Evolutionary conservation across 2,329 filamentous ascomycete species (phyloP).

Genomic region (Botrytis porri): DNA sequence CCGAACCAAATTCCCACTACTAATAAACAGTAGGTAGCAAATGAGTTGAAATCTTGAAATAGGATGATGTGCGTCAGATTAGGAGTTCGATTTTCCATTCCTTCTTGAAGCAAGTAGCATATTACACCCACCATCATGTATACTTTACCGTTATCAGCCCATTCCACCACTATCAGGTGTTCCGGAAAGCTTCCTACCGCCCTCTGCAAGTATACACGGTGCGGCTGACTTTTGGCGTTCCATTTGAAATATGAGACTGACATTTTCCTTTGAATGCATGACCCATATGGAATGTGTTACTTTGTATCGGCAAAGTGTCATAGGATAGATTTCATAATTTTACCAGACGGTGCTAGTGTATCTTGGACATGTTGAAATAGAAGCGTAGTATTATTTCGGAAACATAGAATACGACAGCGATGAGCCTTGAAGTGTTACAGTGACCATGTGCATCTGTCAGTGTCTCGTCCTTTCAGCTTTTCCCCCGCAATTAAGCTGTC

Average conservation of each 20-base stretch:
- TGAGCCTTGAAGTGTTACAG: background rate
- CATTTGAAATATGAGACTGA: background rate
- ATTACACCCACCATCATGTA: background rate
- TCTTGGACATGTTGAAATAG: background rate
- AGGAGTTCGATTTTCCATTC: background rate
- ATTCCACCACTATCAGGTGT: conserved; percentile 1
- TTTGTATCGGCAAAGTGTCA: background rate
- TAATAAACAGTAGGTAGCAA: background rate
- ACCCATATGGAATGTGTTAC: background rate
- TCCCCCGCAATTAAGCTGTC: background rate
- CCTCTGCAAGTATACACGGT: background rate
- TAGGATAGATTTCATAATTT: background rate
- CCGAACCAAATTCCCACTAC: background rate
- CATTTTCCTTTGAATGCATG: background rate
- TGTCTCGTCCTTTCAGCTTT: conserved; percentile 1
- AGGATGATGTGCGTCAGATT: background rate
- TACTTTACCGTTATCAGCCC: conserved; percentile 10
- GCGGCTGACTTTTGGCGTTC: background rate
- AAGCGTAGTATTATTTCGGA: background rate
- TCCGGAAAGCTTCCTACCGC: background rate
- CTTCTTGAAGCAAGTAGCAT: background rate
- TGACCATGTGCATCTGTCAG: background rate
- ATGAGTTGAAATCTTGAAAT: too few relatives aligned
- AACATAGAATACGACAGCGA: background rate
- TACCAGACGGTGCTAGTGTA: background rate